Evolutionary conservation across 495 filamentous ascomycete species (phyloP), one percentile per base, ranked within the genome.

Genomic region (Lasiosphaeriaceae sp.): DNA sequence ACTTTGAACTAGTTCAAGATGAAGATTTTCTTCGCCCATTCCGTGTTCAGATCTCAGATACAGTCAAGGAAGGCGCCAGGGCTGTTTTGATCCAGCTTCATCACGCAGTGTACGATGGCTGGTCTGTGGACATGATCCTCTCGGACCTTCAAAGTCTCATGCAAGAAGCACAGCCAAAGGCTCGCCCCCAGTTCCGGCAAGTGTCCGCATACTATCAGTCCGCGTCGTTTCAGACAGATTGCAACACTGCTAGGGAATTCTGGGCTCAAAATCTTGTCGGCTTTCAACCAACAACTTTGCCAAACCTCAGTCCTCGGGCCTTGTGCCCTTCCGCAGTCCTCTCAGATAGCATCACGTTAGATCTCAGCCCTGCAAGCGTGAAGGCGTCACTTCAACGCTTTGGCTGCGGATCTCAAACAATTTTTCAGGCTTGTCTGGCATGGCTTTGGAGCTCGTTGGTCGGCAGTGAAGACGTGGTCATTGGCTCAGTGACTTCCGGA

Each of bases 81-180:
- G 56, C 56, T 3, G 52, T 80, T 2, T 67, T 78, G 1, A 41
- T 87, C 9, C 77, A 78, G 37, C 78, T 95, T 26, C 87, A 93
- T 58, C 90, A 95, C 70, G 82, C 86, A 0, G 65, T 92, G 0
- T 94, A 94, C 61, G 90, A 95, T 63, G 90, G 89, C 6, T 95
- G 90, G 90, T 89, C 87, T 5, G 78, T 89, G 63, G 89, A 93
- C 52, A 68, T 90, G 31, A 67, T 94, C 0, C 63, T 90, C 20
- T 71, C 75, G 3, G 88, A 93, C 62, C 74, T 95, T 2, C 66
- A 75, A 29, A 59, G 55, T 7, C 61, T 83, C n/a, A 16, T 22
- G n/a, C 31, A 29, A 11, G 34, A 60, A 1, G 3, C 58, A 5
- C 39, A 43, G n/a, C 54, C 66, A 1, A n/a, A 48, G 0, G 2